These are phyloP conservation scores for Yamadazyma sp. DNA, from an alignment of 1,139 yeast species.

Conservation along the genomic window DNA sequence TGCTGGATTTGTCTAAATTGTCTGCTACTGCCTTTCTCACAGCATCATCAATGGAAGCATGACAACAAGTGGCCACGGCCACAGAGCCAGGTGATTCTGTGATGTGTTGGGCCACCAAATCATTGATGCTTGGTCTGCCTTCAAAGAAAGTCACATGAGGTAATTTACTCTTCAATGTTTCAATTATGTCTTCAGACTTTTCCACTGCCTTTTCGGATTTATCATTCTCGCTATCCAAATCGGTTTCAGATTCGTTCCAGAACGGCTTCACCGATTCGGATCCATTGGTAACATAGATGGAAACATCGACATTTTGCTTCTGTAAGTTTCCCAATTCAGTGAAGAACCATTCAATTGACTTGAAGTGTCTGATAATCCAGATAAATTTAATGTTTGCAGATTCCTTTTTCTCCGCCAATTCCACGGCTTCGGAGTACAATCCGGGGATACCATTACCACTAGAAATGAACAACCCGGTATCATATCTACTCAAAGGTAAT, in stretches of 20 bases:
- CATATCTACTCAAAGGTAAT: slow-evolving; percentile 45
- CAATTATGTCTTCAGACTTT: slow-evolving; percentile 18
- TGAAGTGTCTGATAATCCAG: slow-evolving; percentile 41
- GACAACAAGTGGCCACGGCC: slow-evolving; percentile 44
- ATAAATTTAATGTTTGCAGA: slow-evolving; percentile 23
- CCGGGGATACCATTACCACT: slow-evolving; percentile 80
- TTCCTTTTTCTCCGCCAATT: slow-evolving; percentile 20
- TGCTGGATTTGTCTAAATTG: slow-evolving; percentile 25
- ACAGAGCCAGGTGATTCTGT: slow-evolving; percentile 27
- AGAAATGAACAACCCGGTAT: slow-evolving; percentile 52
- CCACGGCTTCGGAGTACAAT: slow-evolving; percentile 32
- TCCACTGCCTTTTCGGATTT: slow-evolving; percentile 13
- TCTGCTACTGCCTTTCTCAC: slow-evolving; percentile 33
- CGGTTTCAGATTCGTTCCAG: slow-evolving; percentile 15
- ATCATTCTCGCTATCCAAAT: slow-evolving; percentile 13
- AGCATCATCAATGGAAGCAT: slow-evolving; percentile 40
- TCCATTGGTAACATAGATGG: slow-evolving; percentile 37
- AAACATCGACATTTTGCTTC: slow-evolving; percentile 23
- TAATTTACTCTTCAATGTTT: slow-evolving; percentile 20
- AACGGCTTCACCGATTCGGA: slow-evolving; percentile 21
- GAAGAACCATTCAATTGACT: slow-evolving; percentile 52
- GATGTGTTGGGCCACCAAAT: slow-evolving; percentile 35
- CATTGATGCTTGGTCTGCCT: slow-evolving; percentile 43
- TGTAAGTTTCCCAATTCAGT: slow-evolving; percentile 37
- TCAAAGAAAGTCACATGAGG: slow-evolving; percentile 31